Conservation (phyloP, 2,329 filamentous ascomycete genomes). For the Stemphylium vesicarium region DNA sequence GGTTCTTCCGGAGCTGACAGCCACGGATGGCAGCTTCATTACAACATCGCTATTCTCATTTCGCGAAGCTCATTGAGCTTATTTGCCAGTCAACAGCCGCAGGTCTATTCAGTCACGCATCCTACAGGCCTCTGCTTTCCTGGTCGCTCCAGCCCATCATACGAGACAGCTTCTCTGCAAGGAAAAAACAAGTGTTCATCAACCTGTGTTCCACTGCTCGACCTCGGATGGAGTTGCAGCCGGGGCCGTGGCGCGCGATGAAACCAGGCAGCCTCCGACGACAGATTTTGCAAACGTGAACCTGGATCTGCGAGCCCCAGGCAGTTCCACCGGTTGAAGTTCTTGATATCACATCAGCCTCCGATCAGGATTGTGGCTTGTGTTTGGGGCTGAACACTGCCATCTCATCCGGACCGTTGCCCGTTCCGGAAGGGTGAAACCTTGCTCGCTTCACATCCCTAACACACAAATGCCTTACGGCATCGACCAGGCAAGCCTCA, state of each 20-base stretch:
- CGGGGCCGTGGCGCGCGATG: slow-evolving; percentile 1
- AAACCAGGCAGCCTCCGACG: slow-evolving; percentile 4
- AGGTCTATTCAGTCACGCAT: not conserved
- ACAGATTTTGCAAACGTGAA: slow-evolving; percentile 8
- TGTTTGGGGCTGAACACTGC: slow-evolving; percentile 14
- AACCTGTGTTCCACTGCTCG: not conserved
- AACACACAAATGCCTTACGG: slow-evolving; percentile 12
- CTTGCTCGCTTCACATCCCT: slow-evolving; percentile 22
- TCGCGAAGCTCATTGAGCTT: too few species aligned
- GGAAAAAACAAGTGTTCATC: not conserved
- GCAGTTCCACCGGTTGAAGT: not conserved
- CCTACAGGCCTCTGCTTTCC: not conserved
- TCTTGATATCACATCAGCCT: slow-evolving; percentile 7
- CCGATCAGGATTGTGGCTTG: slow-evolving; percentile 7
- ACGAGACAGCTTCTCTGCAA: not conserved
- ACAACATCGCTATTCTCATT: too few species aligned
- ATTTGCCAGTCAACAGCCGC: too few species aligned
- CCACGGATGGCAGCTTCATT: not conserved
- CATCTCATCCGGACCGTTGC: slow-evolving; percentile 1
- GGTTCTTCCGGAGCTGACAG: not conserved
- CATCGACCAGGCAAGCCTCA: slow-evolving; percentile 5
- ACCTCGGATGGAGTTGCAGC: slow-evolving; percentile 6
- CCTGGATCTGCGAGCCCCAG: not conserved
- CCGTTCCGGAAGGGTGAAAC: slow-evolving; percentile 24
- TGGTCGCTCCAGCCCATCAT: not conserved